Percentiles rank a stretch among this genome's conserved stretches.
Conservation (phyloP, 257 asterid species). For the Anisodus tanguticus region DNA sequence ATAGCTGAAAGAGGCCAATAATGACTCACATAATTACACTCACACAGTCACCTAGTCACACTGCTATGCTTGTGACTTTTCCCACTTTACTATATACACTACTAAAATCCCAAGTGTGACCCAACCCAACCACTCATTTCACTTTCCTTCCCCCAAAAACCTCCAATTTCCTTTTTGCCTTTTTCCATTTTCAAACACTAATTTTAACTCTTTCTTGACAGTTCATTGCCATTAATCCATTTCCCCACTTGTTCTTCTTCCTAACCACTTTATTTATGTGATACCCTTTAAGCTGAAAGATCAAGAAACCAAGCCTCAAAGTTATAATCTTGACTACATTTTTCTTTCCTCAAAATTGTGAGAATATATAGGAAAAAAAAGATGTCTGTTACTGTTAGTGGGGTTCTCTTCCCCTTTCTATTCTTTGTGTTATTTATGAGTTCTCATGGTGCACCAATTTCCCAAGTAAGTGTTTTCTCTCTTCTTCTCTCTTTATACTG, state of each 20-base stretch:
- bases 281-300: conserved; percentile 5
- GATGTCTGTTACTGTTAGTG: conserved; percentile 51
- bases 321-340: background rate
- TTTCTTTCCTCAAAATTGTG: background rate
- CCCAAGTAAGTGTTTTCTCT: conserved; percentile 46
- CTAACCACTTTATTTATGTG: conserved; percentile 39
- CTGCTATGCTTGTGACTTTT: background rate
- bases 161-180: background rate
- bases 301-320: background rate
- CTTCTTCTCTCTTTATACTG: background rate
- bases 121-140: conserved; percentile 11
- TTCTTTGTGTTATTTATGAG: conserved; percentile 47
- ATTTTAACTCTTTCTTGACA: conserved; percentile 38
- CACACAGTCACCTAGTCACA: conserved; percentile 23
- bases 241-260: conserved; percentile 43
- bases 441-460: conserved; percentile 38
- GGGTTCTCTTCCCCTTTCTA: conserved; percentile 47
- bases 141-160: background rate
- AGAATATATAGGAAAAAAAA: background rate
- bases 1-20: conserved; percentile 19
- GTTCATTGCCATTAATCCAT: conserved; percentile 52
- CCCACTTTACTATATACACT: background rate
- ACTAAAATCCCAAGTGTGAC: background rate
- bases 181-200: background rate
- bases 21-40: conserved; percentile 25